These are phyloP conservation scores for Nemania serpens DNA, from an alignment of 2,329 filamentous ascomycete genomes.

Conservation along the genomic window DNA sequence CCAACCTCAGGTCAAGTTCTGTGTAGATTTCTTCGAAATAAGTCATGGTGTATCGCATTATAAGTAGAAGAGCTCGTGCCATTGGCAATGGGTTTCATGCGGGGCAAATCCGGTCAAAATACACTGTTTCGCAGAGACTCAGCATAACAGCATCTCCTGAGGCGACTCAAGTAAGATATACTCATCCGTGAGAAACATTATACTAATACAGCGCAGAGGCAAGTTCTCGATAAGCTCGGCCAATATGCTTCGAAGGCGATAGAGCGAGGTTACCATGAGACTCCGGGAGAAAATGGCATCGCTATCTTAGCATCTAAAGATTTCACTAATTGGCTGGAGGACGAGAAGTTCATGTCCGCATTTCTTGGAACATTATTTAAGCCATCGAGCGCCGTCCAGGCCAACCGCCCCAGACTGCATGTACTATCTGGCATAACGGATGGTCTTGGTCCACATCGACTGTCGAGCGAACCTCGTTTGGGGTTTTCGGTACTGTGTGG, in stretches of 20 bases:
- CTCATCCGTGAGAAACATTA: not conserved
- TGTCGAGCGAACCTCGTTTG: constrained; percentile 40
- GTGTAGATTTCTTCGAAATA: not conserved
- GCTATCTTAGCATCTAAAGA: constrained; percentile 56
- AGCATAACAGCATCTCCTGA: constrained; percentile 31
- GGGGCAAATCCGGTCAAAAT: constrained; percentile 13
- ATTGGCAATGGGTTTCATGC: constrained; percentile 2
- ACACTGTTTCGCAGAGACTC: constrained; percentile 26
- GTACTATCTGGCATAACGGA: constrained; percentile 62
- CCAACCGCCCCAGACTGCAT: constrained; percentile 43
- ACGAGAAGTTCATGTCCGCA: constrained; percentile 47
- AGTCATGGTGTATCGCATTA: constrained; percentile 33
- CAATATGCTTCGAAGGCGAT: not conserved
- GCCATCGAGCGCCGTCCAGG: not conserved
- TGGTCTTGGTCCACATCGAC: constrained; percentile 49
- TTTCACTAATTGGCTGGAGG: constrained; percentile 54
- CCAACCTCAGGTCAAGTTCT: not conserved
- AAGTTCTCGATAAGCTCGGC: constrained; percentile 18
- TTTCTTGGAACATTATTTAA: constrained; percentile 38
- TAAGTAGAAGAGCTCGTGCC: constrained; percentile 16
- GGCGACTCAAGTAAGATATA: constrained; percentile 31
- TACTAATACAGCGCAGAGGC: constrained; percentile 22
- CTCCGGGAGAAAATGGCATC: constrained; percentile 44
- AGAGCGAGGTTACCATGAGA: not conserved
- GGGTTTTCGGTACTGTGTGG: constrained; percentile 61